Evolutionary conservation across 768 basidiomycete genomes (phyloP).

Genomic region (Clavaria fumosa): DNA sequence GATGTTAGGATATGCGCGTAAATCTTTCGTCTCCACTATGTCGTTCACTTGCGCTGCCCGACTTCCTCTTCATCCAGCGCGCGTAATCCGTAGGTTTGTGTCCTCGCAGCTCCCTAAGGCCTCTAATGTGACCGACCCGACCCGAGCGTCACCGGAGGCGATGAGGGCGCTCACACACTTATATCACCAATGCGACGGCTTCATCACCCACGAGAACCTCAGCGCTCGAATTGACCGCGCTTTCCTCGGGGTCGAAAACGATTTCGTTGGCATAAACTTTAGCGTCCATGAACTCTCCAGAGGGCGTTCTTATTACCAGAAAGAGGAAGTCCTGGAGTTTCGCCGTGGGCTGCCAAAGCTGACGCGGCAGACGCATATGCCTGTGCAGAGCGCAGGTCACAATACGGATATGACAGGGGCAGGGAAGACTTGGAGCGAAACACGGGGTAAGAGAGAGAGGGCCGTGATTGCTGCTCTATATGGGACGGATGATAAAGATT

Average conservation of each 20-base stretch:
- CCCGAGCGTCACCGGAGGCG: too few species aligned
- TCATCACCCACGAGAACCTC: constrained; percentile 60
- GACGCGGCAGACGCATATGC: constrained; percentile 23
- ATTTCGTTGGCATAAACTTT: too few species aligned
- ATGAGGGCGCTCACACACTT: constrained; percentile 62
- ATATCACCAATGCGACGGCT: constrained; percentile 60
- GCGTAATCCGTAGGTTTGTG: too few species aligned
- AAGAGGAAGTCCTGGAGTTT: constrained; percentile 10
- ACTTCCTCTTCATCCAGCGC: too few species aligned
- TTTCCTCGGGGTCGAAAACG: constrained; percentile 26
- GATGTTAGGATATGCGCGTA: too few species aligned
- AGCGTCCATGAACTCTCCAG: constrained; percentile 1
- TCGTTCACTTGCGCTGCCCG: too few species aligned
- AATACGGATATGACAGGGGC: not conserved
- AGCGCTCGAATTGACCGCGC: constrained; percentile 46
- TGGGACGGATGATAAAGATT: constrained; percentile 26
- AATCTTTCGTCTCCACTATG: too few species aligned
- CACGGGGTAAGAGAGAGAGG: constrained; percentile 20
- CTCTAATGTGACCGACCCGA: too few species aligned
- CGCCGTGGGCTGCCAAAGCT: constrained; percentile 21
- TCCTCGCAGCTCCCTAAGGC: too few species aligned
- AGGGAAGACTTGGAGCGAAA: constrained; percentile 17
- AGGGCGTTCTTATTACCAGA: constrained; percentile 5
- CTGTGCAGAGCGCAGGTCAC: not conserved
- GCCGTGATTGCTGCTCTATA: constrained; percentile 38